Percentiles rank a stretch among this genome's conserved stretches.
These are phyloP conservation scores for Verticillium albo-atrum DNA, from an alignment of 2,329 filamentous ascomycete genomes.

Conservation along the genomic window DNA sequence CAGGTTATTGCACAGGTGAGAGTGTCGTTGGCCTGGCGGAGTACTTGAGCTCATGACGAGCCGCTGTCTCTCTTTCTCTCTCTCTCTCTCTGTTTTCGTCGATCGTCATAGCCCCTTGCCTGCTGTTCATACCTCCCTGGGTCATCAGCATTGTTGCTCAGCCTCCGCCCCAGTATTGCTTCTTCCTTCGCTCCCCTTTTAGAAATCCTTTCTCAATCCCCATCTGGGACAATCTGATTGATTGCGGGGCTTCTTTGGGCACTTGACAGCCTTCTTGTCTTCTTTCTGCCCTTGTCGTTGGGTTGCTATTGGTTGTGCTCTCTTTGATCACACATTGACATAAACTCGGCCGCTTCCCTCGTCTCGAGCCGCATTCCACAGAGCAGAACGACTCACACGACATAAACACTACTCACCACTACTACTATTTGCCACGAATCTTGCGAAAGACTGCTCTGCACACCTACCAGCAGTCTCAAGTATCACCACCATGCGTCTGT, in stretches of 20 bases:
- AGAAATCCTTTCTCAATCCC: not conserved
- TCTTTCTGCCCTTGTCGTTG: not conserved
- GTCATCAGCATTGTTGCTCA: not conserved
- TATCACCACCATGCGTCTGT: slow-evolving; percentile 5
- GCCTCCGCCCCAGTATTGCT: not conserved
- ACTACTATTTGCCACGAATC: not conserved
- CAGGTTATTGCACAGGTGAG: too few relatives aligned
- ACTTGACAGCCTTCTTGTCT: too few relatives aligned
- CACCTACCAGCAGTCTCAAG: too few relatives aligned
- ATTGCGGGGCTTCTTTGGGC: not conserved
- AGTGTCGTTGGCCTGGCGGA: not conserved
- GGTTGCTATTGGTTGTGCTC: too few relatives aligned
- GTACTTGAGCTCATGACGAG: not conserved
- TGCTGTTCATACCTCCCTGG: not conserved
- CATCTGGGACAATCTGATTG: not conserved
- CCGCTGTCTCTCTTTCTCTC: not conserved
- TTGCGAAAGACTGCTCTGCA: too few relatives aligned
- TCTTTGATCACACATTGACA: not conserved
- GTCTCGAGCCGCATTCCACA: not conserved
- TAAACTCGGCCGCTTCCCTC: not conserved
- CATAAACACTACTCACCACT: not conserved
- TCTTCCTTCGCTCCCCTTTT: not conserved
- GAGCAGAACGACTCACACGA: not conserved
- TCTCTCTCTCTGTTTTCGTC: not conserved
- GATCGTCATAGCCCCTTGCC: not conserved